A percentile compares a stretch with the other conserved stretches of the same genome.
These are phyloP conservation scores for Teratosphaeria epicoccoides DNA, from an alignment of 2,329 filamentous ascomycete species.

Conservation along the genomic window DNA sequence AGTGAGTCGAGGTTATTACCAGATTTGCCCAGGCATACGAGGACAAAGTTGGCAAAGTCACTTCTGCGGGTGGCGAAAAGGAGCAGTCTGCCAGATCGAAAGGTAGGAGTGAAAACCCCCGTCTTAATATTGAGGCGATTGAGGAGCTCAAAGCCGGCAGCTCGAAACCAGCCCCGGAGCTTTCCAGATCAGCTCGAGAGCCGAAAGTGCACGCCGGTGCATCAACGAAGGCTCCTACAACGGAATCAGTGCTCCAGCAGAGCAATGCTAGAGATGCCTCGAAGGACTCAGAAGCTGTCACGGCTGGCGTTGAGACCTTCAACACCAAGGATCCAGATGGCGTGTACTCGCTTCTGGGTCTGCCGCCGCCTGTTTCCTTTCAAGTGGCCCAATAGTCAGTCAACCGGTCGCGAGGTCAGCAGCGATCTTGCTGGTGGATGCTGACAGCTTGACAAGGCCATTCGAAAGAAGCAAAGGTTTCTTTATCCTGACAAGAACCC, in stretches of 20 bases:
- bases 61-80: too few relatives aligned
- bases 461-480: constrained; percentile 1
- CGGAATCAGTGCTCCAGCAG: neutral
- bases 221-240: neutral
- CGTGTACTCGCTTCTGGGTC: neutral
- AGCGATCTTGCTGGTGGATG: neutral
- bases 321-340: neutral
- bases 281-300: neutral
- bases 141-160: neutral
- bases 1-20: constrained; percentile 5
- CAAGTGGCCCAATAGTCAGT: neutral
- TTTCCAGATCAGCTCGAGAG: neutral
- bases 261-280: neutral
- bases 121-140: too few relatives aligned
- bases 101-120: too few relatives aligned
- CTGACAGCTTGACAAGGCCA: constrained; percentile 4
- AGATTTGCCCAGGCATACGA: neutral
- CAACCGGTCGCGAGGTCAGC: neutral
- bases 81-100: too few relatives aligned
- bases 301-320: neutral
- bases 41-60: constrained; percentile 1
- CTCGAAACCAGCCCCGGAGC: neutral
- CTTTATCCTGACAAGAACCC: constrained; percentile 10
- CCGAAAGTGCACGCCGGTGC: neutral
- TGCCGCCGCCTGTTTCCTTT: neutral